Percentiles rank a stretch among this genome's conserved stretches.
Conservation (phyloP, 345 rosid species). For the Lepidium africanum region DNA sequence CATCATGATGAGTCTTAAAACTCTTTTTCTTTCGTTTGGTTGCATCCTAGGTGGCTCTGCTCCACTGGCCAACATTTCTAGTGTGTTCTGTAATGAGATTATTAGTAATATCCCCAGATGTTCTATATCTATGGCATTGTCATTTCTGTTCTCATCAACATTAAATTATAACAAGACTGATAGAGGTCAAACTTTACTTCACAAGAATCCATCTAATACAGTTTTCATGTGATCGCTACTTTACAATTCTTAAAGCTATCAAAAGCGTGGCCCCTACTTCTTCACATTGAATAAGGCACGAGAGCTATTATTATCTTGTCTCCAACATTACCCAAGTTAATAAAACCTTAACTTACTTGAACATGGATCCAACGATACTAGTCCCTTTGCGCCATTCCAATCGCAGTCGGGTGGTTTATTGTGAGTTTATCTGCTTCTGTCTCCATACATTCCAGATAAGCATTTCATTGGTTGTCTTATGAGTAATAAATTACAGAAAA, state of each 20-base stretch:
- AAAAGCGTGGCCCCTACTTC: neutral
- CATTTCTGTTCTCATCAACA: neutral
- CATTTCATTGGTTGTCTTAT: neutral
- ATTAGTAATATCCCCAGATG: neutral
- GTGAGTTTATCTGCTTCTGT: neutral
- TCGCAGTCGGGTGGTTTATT: conserved; percentile 10
- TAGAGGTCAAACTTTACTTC: neutral
- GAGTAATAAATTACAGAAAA: neutral
- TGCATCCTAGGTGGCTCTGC: neutral
- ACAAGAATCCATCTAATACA: conserved; percentile 2
- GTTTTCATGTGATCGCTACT: neutral
- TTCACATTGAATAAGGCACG: neutral
- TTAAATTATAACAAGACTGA: neutral
- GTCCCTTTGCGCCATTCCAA: neutral
- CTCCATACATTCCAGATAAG: neutral
- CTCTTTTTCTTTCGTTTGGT: neutral
- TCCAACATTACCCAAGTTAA: neutral
- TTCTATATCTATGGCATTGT: neutral
- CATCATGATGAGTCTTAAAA: conserved; percentile 1
- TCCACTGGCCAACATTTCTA: neutral
- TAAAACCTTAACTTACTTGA: conserved; percentile 9
- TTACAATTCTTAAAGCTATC: conserved; percentile 2
- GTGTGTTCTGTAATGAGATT: neutral
- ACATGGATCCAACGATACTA: conserved; percentile 10
- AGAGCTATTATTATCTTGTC: neutral